A percentile compares a stretch with the other conserved stretches of the same genome.
Evolutionary conservation across 2,329 filamentous ascomycete species (phyloP).

Genomic region (Exophiala phaeomuriformis): DNA sequence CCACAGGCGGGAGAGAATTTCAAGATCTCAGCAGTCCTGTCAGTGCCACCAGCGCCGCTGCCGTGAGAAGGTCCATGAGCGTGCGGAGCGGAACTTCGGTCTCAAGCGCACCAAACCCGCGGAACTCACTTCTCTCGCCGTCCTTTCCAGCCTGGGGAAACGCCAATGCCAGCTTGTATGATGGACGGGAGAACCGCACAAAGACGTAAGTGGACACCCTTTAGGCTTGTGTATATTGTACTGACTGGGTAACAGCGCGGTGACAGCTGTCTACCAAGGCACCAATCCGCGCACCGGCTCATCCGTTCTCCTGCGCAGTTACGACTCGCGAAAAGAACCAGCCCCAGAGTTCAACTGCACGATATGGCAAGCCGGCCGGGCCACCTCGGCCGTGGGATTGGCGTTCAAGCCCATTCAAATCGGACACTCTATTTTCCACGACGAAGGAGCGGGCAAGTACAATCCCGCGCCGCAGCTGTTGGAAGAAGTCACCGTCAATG

Average conservation of each 20-base stretch:
- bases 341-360: constrained; percentile 87
- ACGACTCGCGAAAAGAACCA: constrained; percentile 88
- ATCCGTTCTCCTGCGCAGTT: constrained; percentile 75
- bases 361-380: constrained; percentile 93
- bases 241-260: constrained; percentile 51
- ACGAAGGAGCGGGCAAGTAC: constrained; percentile 85
- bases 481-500: constrained; percentile 87
- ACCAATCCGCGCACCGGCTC: constrained; percentile 57
- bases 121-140: constrained; percentile 20
- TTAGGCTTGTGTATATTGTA: constrained; percentile 10
- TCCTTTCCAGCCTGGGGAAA: constrained; percentile 58
- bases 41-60: constrained; percentile 18
- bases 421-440: constrained; percentile 87
- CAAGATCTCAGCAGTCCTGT: constrained; percentile 40
- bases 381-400: constrained; percentile 82
- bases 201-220: constrained; percentile 64
- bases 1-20: constrained; percentile 39
- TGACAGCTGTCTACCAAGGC: constrained; percentile 86
- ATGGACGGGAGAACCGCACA: constrained; percentile 73
- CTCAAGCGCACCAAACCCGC: constrained; percentile 52
- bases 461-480: constrained; percentile 80
- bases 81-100: constrained; percentile 62
- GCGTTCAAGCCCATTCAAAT: constrained; percentile 96
- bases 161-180: constrained; percentile 79
- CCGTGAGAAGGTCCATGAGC: constrained; percentile 24